Conservation (phyloP, 441 rosid genomes). For the Dalechampia spathulata region DNA sequence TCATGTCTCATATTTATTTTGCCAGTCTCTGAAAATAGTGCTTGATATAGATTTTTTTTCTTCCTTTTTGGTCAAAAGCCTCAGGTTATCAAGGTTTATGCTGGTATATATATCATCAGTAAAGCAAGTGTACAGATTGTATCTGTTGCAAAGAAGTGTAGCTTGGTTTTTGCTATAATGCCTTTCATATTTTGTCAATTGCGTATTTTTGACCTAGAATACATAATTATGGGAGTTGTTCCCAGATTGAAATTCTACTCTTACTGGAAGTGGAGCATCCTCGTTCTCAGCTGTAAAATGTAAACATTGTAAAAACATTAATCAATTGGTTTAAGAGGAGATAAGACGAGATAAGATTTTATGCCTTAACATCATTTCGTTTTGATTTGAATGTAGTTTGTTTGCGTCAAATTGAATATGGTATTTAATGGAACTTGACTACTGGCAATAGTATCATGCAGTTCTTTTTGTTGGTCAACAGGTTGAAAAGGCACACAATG, state of each 20-base stretch:
- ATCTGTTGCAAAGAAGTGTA: not conserved
- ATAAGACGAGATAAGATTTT: not conserved
- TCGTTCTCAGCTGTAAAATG: not conserved
- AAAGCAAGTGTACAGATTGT: not conserved
- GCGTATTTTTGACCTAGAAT: not conserved
- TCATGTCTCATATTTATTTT: not conserved
- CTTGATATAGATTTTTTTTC: not conserved
- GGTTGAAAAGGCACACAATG: conserved; percentile 96
- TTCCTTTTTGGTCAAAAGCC: not conserved
- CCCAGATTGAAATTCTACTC: not conserved
- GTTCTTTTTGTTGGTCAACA: conserved; percentile 21
- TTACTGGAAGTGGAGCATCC: not conserved
- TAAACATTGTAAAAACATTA: too few relatives aligned
- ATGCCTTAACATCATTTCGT: too few relatives aligned
- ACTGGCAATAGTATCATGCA: not conserved
- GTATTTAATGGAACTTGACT: not conserved
- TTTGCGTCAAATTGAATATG: not conserved
- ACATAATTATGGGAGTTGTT: not conserved
- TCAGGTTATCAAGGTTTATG: not conserved
- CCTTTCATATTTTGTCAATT: not conserved
- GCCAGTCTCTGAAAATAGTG: not conserved
- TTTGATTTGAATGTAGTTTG: too few relatives aligned
- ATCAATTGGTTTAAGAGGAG: too few relatives aligned
- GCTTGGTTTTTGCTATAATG: not conserved
- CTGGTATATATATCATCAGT: not conserved